Base-by-base conservation (phyloP, 495 filamentous ascomycete species). In the Podospora pseudopauciseta region DNA sequence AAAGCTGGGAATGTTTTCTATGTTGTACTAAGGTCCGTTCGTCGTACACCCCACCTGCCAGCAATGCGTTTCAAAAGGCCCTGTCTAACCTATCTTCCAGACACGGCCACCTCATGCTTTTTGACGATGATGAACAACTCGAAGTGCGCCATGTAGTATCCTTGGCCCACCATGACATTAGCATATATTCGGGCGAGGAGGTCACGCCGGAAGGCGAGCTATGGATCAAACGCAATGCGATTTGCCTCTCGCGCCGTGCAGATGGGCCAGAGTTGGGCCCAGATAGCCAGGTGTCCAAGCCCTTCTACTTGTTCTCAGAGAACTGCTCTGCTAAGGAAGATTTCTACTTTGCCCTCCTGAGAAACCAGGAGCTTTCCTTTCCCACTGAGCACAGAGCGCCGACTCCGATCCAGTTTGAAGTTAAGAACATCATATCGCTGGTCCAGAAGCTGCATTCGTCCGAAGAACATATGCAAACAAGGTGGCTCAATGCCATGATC, bases 71-170 rank as follows among this genome's bases (percentile, higher is more conserved):
- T 11, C 7, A 18, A 16, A 49, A 49, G 9, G 13, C 39, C 5
- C 2, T 13, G 39, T 49, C 39, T 49, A 49, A 49, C 39, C 7
- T 16, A 13, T 13, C 0, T 68, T 20, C 69, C 70, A 96, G 95
- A 79, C 96, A 97, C 79, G 93, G 94, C 39, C 92, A 98, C 74
- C 79, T 99, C 65, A 97, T 99, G 93, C 89, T 99, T 23, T 99
- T 97, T 78, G 95, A 99, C 73, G 93, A 97, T 73, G 82, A 85
- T 69, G 82, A 84, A 68, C 93, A 98, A 76, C 82, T 96, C 67
- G 96, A 98, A 77, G 94, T 98, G 26, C 89, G 94, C 70, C 92
- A 97, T 78, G 95, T 99, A 27, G 92, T 99, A 44, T 95, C 93
- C 0, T 85, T 99, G 18, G 90, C 90, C 34, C 91, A 96, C 72